Conservation (phyloP, 768 basidiomycete species). For the Tylopilus plumbeoviolaceoides region DNA sequence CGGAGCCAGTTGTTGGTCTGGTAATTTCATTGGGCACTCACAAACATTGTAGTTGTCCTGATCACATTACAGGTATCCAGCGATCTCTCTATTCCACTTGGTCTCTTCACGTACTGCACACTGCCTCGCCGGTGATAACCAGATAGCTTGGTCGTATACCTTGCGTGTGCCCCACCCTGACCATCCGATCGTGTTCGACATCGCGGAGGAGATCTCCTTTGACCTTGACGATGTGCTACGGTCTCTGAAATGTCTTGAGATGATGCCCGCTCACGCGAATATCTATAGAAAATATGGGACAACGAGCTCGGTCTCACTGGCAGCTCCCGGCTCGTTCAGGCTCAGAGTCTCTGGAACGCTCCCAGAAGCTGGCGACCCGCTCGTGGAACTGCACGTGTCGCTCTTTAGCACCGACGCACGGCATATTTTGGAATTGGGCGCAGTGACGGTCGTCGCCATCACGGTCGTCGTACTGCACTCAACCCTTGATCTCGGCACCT, state of each 20-base stretch:
- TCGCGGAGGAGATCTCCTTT: slow-evolving; percentile 38
- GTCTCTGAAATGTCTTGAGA: not conserved
- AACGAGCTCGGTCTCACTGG: slow-evolving; percentile 88
- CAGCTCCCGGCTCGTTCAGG: slow-evolving; percentile 66
- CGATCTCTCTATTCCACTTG: too few relatives aligned
- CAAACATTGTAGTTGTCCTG: too few relatives aligned
- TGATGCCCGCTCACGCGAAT: slow-evolving; percentile 7
- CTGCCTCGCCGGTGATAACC: too few relatives aligned
- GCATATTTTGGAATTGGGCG: slow-evolving; percentile 69
- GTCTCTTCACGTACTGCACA: too few relatives aligned
- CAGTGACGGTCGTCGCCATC: slow-evolving; percentile 81
- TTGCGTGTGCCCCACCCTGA: slow-evolving; percentile 2
- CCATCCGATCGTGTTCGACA: not conserved
- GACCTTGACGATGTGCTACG: slow-evolving; percentile 84
- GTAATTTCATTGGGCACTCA: too few relatives aligned
- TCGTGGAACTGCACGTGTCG: slow-evolving; percentile 27
- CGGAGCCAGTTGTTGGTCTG: too few relatives aligned
- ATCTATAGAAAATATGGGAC: slow-evolving; percentile 88
- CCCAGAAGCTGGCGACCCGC: not conserved
- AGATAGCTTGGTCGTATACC: not conserved
- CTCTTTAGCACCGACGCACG: slow-evolving; percentile 41
- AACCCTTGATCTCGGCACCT: slow-evolving; percentile 12
- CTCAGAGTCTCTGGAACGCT: slow-evolving; percentile 22
- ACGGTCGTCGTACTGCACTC: slow-evolving; percentile 57
- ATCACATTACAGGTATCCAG: too few relatives aligned